Conservation (phyloP, 129 eudicot genomes). For the Flaveria robusta region DNA sequence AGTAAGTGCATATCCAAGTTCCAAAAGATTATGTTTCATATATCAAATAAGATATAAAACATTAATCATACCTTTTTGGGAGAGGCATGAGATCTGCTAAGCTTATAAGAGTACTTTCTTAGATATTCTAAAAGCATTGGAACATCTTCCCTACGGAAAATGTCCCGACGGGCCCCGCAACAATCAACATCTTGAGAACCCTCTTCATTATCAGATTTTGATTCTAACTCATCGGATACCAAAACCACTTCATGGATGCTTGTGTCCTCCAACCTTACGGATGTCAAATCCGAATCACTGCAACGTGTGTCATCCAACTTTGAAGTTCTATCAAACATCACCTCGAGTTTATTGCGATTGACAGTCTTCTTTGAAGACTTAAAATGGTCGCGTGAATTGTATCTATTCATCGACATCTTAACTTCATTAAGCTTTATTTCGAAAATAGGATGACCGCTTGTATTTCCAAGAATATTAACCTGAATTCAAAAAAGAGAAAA, state of each 20-base stretch:
- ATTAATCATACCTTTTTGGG: slow-evolving; percentile 43
- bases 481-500: slow-evolving; percentile 29
- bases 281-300: no score
- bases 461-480: slow-evolving; percentile 81
- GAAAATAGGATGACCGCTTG: slow-evolving; percentile 47
- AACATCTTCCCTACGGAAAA: slow-evolving; percentile 71
- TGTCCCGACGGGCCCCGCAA: slow-evolving; percentile 81
- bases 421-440: slow-evolving; percentile 43
- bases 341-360: no score
- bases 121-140: slow-evolving; percentile 76
- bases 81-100: slow-evolving; percentile 30
- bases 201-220: slow-evolving; percentile 40
- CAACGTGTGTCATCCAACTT: no score
- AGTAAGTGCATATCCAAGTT: no score
- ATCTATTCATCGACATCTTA: slow-evolving; percentile 45
- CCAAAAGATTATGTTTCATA: no score
- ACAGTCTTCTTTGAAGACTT: slow-evolving; percentile 26
- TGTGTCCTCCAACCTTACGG: slow-evolving; percentile 23
- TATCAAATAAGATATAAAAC: no score
- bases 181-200: slow-evolving; percentile 10
- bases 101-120: slow-evolving; percentile 51
- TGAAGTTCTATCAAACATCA: no score
- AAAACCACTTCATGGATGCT: slow-evolving; percentile 30
- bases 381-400: slow-evolving; percentile 33
- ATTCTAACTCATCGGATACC: slow-evolving; percentile 40